These are phyloP conservation scores for Luvunga scandens DNA, from an alignment of 345 rosid genomes.

Conservation along the genomic window DNA sequence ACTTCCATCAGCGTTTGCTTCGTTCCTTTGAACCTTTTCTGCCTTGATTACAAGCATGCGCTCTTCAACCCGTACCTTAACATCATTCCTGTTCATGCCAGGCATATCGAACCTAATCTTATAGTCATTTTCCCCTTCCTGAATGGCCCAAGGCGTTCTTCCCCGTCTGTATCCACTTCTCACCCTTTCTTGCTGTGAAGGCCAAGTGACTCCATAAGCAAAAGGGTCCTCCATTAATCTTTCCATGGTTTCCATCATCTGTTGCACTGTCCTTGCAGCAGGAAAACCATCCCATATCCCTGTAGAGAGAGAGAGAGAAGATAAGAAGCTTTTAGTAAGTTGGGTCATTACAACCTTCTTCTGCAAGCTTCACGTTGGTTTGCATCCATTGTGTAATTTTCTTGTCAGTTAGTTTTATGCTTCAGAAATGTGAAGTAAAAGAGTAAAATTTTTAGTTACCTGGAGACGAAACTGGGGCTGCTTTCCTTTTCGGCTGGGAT, in stretches of 20 bases:
- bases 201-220: not conserved
- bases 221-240: conserved; percentile 20
- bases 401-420: not conserved
- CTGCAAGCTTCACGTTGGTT: not conserved
- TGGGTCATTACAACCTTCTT: too few relatives aligned
- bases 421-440: not conserved
- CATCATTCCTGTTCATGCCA: conserved; percentile 33
- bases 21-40: conserved; percentile 9
- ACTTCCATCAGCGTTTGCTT: not conserved
- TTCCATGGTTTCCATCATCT: conserved; percentile 31
- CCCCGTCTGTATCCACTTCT: conserved; percentile 15
- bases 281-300: conserved; percentile 26
- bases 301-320: not conserved
- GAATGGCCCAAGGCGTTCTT: conserved; percentile 33
- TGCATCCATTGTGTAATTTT: not conserved
- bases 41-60: conserved; percentile 30
- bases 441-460: not conserved
- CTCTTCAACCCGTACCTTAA: conserved; percentile 31
- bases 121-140: conserved; percentile 18
- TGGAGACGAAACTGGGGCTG: conserved; percentile 5
- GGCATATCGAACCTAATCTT: conserved; percentile 31
- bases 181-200: not conserved
- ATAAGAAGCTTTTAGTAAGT: not conserved
- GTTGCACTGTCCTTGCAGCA: conserved; percentile 17
- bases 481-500: not conserved